Base-by-base conservation (phyloP, 352 stramenopile genomes). In the Globisporangium lucens region DNA sequence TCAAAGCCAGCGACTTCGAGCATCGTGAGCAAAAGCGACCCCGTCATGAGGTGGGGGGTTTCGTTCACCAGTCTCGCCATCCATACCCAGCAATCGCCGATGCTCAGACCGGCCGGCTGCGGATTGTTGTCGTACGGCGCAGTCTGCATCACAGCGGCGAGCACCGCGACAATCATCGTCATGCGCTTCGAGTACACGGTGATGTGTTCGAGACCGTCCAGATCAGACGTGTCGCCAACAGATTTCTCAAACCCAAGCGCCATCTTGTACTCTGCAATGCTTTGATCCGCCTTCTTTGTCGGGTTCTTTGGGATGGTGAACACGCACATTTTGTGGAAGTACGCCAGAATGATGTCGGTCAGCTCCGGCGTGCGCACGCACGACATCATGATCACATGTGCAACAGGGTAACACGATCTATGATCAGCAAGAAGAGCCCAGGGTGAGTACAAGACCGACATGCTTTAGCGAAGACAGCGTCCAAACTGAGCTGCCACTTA, bases 161-260 rank as follows among this genome's bases (percentile, higher is more conserved):
- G 73, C 27, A 91, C 80, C 2, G 85, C 83, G 1, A 80, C 67
- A 61, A 91, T 69, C 85, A 92, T 92, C 2, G 78, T 93, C 80
- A 93, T 93, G 61, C 85, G 85, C 69, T 87, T 85, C 17, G 85
- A 76, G 67, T 91, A 93, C 57, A 88, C 85, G 3, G 85, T 91
- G 10, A 93, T 72, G 67, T 93, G 85, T 69, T 93, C 85, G 1
- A 93, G 72, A 1, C 74, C 72, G 52, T 90, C 80, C 0, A 75
- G 77, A 49, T 89, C 79, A 0, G 73, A 85, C 29, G 75, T 87
- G 46, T 91, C 80, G 5, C 79, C 82, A 0, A 93, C 75, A 0
- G 83, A 79, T 24, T 80, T 76, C 49, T 93, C 82, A 49, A 93
- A 91, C 1, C 83, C 83, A 20, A 91, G 68, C 12, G 80, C 75